A percentile compares a stretch with the other conserved stretches of the same genome.
These are phyloP conservation scores for Wickerhamiella shivajii DNA, from an alignment of 805 yeast species.

Conservation along the genomic window DNA sequence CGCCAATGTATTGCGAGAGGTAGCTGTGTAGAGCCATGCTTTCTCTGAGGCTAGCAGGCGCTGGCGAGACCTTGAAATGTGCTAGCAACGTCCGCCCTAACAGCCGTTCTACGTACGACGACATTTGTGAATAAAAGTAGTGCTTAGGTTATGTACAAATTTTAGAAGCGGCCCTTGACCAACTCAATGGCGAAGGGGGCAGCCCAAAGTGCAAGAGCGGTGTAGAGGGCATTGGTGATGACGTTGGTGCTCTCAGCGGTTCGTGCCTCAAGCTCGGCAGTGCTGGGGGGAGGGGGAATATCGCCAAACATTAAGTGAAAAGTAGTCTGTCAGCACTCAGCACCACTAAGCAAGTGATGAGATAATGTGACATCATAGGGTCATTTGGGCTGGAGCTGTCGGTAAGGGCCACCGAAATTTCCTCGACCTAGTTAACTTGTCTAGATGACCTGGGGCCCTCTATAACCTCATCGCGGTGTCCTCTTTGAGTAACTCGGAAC, in stretches of 20 bases:
- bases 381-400: no score
- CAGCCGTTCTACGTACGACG: conserved; percentile 10
- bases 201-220: conserved; percentile 28
- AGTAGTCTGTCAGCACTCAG: no score
- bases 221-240: conserved; percentile 21
- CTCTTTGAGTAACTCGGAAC: no score
- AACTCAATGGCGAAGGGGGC: conserved; percentile 28
- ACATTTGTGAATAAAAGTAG: neutral
- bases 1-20: conserved; percentile 10
- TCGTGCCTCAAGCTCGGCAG: conserved; percentile 25
- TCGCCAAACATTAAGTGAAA: conserved; percentile 30
- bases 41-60: conserved; percentile 15
- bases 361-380: no score
- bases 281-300: conserved; percentile 26
- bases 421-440: no score
- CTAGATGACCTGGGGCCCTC: no score
- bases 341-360: no score
- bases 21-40: conserved; percentile 11
- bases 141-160: neutral
- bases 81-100: conserved; percentile 15
- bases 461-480: no score
- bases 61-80: conserved; percentile 14
- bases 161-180: conserved; percentile 26
- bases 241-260: conserved; percentile 21
- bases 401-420: no score